These are phyloP conservation scores for Chytriomyces hyalinus DNA, from an alignment of 192 early-diverging fungal genomes.

Conservation along the genomic window DNA sequence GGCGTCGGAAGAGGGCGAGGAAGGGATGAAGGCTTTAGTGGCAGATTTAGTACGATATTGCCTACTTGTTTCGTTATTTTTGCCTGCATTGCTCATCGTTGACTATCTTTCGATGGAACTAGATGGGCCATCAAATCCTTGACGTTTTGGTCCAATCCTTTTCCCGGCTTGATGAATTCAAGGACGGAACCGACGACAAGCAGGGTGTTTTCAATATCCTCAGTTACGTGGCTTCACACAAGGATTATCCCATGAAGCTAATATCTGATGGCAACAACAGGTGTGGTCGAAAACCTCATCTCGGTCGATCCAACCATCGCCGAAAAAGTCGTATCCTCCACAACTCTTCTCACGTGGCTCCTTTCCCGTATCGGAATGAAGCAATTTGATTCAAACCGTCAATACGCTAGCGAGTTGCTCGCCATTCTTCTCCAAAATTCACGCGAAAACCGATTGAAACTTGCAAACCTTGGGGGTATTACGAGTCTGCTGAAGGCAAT, in stretches of 20 bases:
- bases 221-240: constrained; percentile 39
- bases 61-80: neutral
- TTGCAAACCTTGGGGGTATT: constrained; percentile 58
- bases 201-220: constrained; percentile 86
- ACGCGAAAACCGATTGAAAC: constrained; percentile 35
- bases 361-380: constrained; percentile 66
- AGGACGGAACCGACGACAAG: constrained; percentile 69
- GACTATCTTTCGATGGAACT: neutral
- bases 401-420: constrained; percentile 85
- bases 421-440: constrained; percentile 78
- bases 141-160: constrained; percentile 83
- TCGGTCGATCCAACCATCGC: constrained; percentile 73
- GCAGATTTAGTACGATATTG: constrained; percentile 59
- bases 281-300: constrained; percentile 85
- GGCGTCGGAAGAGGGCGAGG: constrained; percentile 61
- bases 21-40: constrained; percentile 74
- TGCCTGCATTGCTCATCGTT: neutral
- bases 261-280: constrained; percentile 30
- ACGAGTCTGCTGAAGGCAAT: constrained; percentile 75
- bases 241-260: constrained; percentile 24
- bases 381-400: constrained; percentile 79
- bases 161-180: constrained; percentile 74
- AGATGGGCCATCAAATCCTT: constrained; percentile 59
- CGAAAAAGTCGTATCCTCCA: constrained; percentile 67
- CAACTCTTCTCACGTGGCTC: constrained; percentile 76